Evolutionary conservation across 305 asterid genomes (phyloP).

Genomic region (Fraxinus velutina): DNA sequence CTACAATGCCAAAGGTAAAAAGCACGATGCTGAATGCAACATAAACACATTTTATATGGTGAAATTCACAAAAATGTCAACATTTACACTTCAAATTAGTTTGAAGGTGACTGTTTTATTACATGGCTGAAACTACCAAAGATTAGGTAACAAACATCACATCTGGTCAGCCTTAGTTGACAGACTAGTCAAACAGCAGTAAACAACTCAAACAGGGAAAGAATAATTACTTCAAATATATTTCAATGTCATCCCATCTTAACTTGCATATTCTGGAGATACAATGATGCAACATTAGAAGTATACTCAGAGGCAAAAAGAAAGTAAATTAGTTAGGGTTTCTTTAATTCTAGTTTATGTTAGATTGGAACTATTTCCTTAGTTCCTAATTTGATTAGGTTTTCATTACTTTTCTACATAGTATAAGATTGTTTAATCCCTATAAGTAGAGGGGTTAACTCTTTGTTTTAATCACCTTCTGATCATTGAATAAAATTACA

Average conservation of each 20-base stretch:
- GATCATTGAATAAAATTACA: not conserved
- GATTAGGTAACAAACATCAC: conserved; percentile 5
- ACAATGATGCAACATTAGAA: not conserved
- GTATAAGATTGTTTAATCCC: not conserved
- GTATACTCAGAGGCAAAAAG: not conserved
- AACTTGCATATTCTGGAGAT: not conserved
- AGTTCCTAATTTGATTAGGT: not conserved
- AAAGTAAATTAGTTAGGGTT: not conserved
- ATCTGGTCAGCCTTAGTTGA: not conserved
- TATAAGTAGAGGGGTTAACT: not conserved
- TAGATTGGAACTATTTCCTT: not conserved
- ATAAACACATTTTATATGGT: not conserved
- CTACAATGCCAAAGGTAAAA: not conserved
- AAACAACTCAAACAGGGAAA: not conserved
- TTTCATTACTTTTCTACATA: not conserved
- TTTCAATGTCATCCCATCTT: not conserved
- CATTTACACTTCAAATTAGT: not conserved
- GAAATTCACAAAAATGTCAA: not conserved
- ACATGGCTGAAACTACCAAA: not conserved
- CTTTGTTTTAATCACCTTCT: not conserved
- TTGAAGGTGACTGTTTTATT: not conserved
- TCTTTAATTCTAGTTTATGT: not conserved
- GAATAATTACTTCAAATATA: not conserved
- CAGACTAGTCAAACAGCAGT: not conserved
- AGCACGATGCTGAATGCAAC: not conserved